Evolutionary conservation across 108 stramenopile species (phyloP).

Genomic region (Mediolabrus comicus): DNA sequence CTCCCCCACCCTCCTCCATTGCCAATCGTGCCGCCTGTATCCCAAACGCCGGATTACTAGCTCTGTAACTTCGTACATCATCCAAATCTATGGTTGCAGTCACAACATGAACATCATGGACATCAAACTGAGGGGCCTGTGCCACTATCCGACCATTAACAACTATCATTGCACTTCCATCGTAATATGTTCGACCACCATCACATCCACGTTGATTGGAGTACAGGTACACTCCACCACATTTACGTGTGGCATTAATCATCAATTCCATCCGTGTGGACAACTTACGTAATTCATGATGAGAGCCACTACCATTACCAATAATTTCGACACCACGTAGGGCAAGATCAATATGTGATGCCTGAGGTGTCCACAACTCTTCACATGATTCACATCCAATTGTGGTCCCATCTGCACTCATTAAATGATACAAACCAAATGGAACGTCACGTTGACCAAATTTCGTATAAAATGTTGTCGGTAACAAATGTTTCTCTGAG

Average conservation of each 20-base stretch:
- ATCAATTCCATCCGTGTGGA: conserved; percentile 87
- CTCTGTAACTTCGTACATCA: conserved; percentile 91
- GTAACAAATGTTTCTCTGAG: conserved; percentile 47
- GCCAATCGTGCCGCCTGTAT: conserved; percentile 75
- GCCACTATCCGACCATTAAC: conserved; percentile 92
- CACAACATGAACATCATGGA: conserved; percentile 91
- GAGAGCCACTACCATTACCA: conserved; percentile 94
- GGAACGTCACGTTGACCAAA: conserved; percentile 62
- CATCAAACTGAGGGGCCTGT: conserved; percentile 91
- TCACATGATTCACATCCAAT: conserved; percentile 97
- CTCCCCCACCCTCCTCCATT: conserved; percentile 20
- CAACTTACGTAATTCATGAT: conserved; percentile 94
- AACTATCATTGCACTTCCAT: conserved; percentile 95
- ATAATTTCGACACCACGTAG: conserved; percentile 95
- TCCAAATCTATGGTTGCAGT: conserved; percentile 94
- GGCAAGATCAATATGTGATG: conserved; percentile 88
- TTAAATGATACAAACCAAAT: conserved; percentile 70
- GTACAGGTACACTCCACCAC: conserved; percentile 98
- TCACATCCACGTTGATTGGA: conserved; percentile 97
- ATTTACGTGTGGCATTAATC: conserved; percentile 84
- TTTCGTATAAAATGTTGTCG: conserved; percentile 35
- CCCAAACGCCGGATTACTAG: conserved; percentile 79
- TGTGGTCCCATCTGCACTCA: conserved; percentile 62
- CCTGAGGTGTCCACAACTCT: conserved; percentile 94
- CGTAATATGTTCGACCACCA: conserved; percentile 93